Conservation (phyloP, 2,329 filamentous ascomycete genomes). For the Fusarium neocosmosporiellum region DNA sequence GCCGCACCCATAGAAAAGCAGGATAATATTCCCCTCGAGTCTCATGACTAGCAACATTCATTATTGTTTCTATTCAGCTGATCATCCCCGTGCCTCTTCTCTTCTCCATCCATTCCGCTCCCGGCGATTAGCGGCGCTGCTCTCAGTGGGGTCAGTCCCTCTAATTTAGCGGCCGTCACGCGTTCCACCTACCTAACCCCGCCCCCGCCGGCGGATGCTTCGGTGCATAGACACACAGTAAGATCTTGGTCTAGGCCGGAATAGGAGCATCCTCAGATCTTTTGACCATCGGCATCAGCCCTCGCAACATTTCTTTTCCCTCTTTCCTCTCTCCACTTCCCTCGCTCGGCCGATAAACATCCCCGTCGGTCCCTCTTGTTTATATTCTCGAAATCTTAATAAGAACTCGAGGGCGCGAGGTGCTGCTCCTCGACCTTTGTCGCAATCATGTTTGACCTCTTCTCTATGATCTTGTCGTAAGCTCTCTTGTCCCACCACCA, state of each 20-base stretch:
- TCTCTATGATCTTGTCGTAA: slow-evolving; percentile 82
- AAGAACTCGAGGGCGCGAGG: slow-evolving; percentile 4
- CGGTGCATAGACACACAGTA: slow-evolving; percentile 25
- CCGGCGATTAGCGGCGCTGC: background rate
- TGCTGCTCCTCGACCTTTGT: slow-evolving; percentile 9
- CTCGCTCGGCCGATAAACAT: background rate
- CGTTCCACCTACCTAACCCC: slow-evolving; percentile 12
- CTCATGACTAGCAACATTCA: background rate
- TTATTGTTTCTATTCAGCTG: slow-evolving; percentile 20
- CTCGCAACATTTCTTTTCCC: background rate
- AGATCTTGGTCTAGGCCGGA: slow-evolving; percentile 18
- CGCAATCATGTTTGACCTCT: slow-evolving; percentile 77
- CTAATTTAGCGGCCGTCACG: slow-evolving; percentile 19
- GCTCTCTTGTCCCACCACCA: slow-evolving; percentile 50
- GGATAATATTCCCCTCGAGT: background rate
- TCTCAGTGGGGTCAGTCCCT: slow-evolving; percentile 6
- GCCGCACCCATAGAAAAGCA: slow-evolving; percentile 5
- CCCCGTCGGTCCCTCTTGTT: background rate
- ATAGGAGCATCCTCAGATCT: slow-evolving; percentile 2
- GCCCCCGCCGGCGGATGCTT: slow-evolving; percentile 37
- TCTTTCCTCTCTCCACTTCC: background rate
- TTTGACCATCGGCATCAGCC: slow-evolving; percentile 5
- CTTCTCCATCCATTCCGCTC: background rate
- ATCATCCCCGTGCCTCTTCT: slow-evolving; percentile 5
- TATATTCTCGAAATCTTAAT: background rate